Conservation (phyloP, 352 stramenopile genomes). For the Globisporangium carolinianum region DNA sequence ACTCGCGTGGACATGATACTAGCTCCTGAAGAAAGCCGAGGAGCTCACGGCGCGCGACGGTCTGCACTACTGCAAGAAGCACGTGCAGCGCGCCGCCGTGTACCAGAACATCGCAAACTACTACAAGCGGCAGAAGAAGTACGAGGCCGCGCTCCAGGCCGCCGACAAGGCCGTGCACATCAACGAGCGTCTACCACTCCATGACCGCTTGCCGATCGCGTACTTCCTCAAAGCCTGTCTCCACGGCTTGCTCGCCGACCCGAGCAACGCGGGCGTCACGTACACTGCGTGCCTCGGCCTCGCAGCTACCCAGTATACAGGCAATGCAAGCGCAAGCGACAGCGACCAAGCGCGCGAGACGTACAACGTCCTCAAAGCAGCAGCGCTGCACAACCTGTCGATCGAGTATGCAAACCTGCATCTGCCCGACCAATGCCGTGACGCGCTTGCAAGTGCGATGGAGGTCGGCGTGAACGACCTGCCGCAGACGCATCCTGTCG, state of each 20-base stretch:
- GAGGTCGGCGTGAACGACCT: slow-evolving; percentile 49
- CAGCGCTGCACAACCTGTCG: slow-evolving; percentile 63
- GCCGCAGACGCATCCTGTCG: slow-evolving; percentile 41
- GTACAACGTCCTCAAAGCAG: slow-evolving; percentile 40
- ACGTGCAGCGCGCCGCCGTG: slow-evolving; percentile 45
- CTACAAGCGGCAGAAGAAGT: slow-evolving; percentile 77
- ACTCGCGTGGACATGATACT: not conserved
- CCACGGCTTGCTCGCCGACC: slow-evolving; percentile 44
- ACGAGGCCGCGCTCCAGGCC: slow-evolving; percentile 51
- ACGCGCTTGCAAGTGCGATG: slow-evolving; percentile 52
- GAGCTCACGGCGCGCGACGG: slow-evolving; percentile 49
- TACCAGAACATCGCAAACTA: slow-evolving; percentile 63
- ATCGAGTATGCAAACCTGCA: slow-evolving; percentile 66
- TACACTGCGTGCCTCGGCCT: slow-evolving; percentile 50
- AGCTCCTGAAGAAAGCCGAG: slow-evolving; percentile 65
- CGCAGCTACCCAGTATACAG: slow-evolving; percentile 25
- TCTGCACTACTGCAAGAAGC: slow-evolving; percentile 60
- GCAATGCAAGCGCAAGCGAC: not conserved
- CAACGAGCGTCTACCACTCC: slow-evolving; percentile 44
- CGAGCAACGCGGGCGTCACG: slow-evolving; percentile 55
- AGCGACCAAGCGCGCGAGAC: slow-evolving; percentile 26
- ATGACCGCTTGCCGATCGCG: slow-evolving; percentile 49
- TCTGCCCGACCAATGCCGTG: slow-evolving; percentile 51
- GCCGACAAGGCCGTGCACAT: slow-evolving; percentile 51
- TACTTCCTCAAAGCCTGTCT: slow-evolving; percentile 59